These are phyloP conservation scores for Acanthamoeba triangularis DNA, from an alignment of 208 protist species.

Conservation along the genomic window DNA sequence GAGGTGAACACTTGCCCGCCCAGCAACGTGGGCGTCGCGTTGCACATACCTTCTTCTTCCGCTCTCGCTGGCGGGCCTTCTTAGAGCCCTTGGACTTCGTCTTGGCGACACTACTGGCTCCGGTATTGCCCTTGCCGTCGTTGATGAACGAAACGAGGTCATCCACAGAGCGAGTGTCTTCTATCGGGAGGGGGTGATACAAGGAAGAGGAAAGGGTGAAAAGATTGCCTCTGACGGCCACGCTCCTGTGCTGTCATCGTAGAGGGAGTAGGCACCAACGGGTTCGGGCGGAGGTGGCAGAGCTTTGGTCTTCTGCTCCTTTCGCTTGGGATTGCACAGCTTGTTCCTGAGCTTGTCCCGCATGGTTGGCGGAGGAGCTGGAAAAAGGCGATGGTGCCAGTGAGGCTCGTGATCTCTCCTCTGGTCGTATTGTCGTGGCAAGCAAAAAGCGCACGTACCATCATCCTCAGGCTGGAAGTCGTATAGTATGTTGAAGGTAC, in stretches of 20 bases:
- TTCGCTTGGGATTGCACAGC: slow-evolving; percentile 70
- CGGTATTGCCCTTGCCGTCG: neutral
- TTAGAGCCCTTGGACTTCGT: neutral
- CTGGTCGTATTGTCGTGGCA: neutral
- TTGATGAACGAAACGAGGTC: slow-evolving; percentile 72
- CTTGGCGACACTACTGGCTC: neutral
- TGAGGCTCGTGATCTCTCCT: too few species aligned
- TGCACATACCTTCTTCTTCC: slow-evolving; percentile 13
- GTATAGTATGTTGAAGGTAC: slow-evolving; percentile 76
- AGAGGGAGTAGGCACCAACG: neutral
- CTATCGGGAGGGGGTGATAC: neutral
- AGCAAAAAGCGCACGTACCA: slow-evolving; percentile 1
- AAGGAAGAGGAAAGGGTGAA: neutral
- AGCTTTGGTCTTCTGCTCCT: slow-evolving; percentile 15
- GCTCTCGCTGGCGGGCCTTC: slow-evolving; percentile 10
- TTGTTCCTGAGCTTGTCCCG: slow-evolving; percentile 71
- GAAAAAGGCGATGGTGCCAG: neutral
- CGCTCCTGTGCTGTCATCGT: neutral
- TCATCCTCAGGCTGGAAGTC: slow-evolving; percentile 73
- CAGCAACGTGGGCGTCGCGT: too few species aligned
- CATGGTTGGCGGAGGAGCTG: slow-evolving; percentile 67
- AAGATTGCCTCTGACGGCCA: neutral
- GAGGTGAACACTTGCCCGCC: neutral
- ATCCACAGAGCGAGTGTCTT: slow-evolving; percentile 62
- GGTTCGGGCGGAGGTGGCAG: neutral